phyloP scores from a whole-genome alignment of 2,329 filamentous ascomycete genomes.

The Torrubiellomyces zombiae region DNA sequence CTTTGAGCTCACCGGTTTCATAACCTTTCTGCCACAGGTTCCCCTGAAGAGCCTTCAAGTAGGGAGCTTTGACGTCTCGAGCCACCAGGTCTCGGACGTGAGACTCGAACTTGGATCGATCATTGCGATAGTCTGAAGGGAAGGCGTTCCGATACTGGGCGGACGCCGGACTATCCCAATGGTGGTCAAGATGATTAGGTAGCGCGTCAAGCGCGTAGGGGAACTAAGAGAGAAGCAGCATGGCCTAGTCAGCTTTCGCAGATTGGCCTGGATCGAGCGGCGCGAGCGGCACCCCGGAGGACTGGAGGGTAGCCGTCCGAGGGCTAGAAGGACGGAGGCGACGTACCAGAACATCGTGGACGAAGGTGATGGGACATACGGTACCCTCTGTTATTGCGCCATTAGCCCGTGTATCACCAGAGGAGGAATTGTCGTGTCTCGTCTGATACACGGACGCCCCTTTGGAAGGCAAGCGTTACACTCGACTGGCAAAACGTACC shows the following conservation, averaged over 20 bases:
- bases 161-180: constrained; percentile 53
- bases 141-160: constrained; percentile 54
- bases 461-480: no score
- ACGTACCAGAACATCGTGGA: constrained; percentile 68
- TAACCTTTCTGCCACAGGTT: constrained; percentile 67
- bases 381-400: constrained; percentile 47
- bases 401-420: neutral
- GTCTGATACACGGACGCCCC: no score
- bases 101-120: constrained; percentile 40
- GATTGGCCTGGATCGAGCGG: no score
- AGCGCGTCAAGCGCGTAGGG: constrained; percentile 58
- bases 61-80: constrained; percentile 57
- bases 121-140: constrained; percentile 43
- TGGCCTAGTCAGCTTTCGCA: constrained; percentile 7
- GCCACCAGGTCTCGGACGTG: constrained; percentile 57
- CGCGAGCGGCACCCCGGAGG: no score
- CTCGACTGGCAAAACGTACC: constrained; percentile 12
- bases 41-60: constrained; percentile 66
- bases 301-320: no score
- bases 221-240: constrained; percentile 34
- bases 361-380: constrained; percentile 69
- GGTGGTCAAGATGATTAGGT: constrained; percentile 41
- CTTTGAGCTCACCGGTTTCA: constrained; percentile 48
- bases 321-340: no score
- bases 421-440: no score